phyloP scores from a whole-genome alignment of 2,329 filamentous ascomycete genomes.

The Fulvia fulva region DNA sequence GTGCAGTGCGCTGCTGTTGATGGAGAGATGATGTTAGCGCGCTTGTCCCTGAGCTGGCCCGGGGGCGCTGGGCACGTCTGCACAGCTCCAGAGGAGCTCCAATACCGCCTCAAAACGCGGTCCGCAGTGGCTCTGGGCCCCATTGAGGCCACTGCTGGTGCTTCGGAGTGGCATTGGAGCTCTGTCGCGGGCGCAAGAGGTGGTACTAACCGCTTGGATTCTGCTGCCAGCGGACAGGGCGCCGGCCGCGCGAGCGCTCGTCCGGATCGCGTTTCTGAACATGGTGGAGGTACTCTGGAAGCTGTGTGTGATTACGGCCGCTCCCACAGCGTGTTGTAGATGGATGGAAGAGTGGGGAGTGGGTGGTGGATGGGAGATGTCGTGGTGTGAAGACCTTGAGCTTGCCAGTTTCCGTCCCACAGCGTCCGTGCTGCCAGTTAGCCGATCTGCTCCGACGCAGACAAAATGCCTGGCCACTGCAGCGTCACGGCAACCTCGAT shows the following conservation, averaged over 20 bases:
- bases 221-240: conserved; percentile 88
- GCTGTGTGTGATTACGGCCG: conserved; percentile 33
- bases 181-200: conserved; percentile 39
- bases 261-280: conserved; percentile 98
- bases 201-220: conserved; percentile 83
- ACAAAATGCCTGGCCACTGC: neutral
- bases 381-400: neutral
- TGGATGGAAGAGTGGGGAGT: conserved; percentile 24
- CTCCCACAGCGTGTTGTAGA: conserved; percentile 30
- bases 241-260: conserved; percentile 91
- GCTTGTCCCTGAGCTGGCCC: conserved; percentile 33
- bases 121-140: conserved; percentile 45
- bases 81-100: conserved; percentile 37
- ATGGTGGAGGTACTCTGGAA: conserved; percentile 55
- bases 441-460: neutral
- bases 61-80: conserved; percentile 24
- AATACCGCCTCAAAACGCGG: conserved; percentile 30
- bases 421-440: neutral
- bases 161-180: conserved; percentile 39
- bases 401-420: neutral
- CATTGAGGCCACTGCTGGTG: conserved; percentile 22
- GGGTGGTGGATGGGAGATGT: conserved; percentile 21
- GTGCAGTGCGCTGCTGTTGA: conserved; percentile 76
- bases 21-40: conserved; percentile 47
- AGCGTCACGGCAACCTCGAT: neutral